phyloP scores from a whole-genome alignment of 2,329 filamentous ascomycete genomes.

The Geosmithia morbida region DNA sequence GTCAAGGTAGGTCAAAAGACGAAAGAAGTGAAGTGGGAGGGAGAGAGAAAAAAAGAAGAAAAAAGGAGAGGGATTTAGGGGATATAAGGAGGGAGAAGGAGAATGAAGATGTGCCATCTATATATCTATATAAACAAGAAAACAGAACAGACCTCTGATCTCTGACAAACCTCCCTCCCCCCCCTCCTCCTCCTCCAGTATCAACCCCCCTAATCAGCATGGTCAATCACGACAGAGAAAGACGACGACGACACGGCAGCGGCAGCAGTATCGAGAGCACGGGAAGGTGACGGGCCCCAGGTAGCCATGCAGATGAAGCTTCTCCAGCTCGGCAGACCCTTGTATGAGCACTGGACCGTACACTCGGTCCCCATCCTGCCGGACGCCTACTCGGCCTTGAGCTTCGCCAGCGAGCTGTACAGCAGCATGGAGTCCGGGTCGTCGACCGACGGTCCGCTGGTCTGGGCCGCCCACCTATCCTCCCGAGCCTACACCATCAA shows the following conservation, averaged over 20 bases:
- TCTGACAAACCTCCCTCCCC: constrained; percentile 16
- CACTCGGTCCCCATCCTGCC: constrained; percentile 24
- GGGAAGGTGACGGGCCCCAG: too few relatives aligned
- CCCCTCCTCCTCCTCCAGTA: constrained; percentile 3
- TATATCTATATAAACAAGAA: too few relatives aligned
- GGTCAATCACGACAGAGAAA: neutral
- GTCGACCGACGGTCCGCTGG: constrained; percentile 17
- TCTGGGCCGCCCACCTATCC: constrained; percentile 24
- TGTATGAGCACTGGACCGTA: constrained; percentile 21
- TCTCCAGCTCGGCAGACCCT: constrained; percentile 6
- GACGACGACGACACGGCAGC: constrained; percentile 2
- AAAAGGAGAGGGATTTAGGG: neutral
- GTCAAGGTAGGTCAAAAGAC: constrained; percentile 18
- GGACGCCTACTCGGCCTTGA: constrained; percentile 18
- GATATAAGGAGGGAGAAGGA: neutral
- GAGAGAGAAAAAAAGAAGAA: neutral
- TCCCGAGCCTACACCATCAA: constrained; percentile 23
- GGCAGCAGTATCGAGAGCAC: neutral
- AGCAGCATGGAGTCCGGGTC: too few relatives aligned
- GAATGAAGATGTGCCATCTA: too few relatives aligned
- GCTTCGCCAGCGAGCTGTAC: constrained; percentile 18
- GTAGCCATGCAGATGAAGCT: neutral
- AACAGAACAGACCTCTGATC: neutral
- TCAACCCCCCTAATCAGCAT: neutral
- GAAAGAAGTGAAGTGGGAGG: neutral